These are phyloP conservation scores for Corymbia citriodora DNA, from an alignment of 441 rosid species.

Conservation along the genomic window DNA sequence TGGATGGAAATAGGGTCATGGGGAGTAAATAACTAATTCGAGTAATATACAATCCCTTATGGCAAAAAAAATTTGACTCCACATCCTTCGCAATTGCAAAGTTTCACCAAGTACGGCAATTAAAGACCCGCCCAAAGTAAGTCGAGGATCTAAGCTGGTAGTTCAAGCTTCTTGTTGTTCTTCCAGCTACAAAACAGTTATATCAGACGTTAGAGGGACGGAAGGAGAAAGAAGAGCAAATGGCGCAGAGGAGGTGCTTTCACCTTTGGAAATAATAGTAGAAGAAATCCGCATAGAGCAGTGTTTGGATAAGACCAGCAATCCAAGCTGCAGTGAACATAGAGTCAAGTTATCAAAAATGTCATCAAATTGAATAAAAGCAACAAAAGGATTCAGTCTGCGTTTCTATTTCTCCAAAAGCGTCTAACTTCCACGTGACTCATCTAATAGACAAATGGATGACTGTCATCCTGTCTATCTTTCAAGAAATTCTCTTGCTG, in stretches of 20 bases:
- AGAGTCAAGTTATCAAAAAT: not conserved
- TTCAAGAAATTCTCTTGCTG: not conserved
- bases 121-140: not conserved
- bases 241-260: not conserved
- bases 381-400: not conserved
- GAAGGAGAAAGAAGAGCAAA: not conserved
- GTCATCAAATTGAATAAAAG: not conserved
- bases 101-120: not conserved
- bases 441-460: not conserved
- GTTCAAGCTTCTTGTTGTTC: slow-evolving; percentile 45
- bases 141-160: slow-evolving; percentile 35
- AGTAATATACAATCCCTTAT: not conserved
- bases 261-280: slow-evolving; percentile 56
- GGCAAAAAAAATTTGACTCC: not conserved
- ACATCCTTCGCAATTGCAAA: not conserved
- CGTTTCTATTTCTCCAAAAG: not conserved
- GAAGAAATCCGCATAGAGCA: slow-evolving; percentile 59
- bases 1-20: not conserved
- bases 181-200: slow-evolving; percentile 33
- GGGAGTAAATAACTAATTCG: not conserved
- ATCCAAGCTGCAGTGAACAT: slow-evolving; percentile 42
- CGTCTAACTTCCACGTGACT: not conserved
- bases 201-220: not conserved
- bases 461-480: not conserved
- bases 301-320: slow-evolving; percentile 45